Conservation (phyloP, 345 rosid genomes). For the Pseudoturritis turrita region DNA sequence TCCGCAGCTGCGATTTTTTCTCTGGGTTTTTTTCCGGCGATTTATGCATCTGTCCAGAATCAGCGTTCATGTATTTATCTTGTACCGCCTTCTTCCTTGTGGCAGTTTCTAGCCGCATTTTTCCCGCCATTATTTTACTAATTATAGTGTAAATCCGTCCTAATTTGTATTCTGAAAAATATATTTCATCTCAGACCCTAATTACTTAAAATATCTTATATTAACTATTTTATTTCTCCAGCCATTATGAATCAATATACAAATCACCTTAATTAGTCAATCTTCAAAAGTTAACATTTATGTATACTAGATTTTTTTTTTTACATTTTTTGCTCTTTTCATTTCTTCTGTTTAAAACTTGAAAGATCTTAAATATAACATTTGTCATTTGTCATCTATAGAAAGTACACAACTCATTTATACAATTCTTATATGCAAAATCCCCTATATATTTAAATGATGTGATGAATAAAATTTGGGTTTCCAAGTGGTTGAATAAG, state of each 20-base stretch:
- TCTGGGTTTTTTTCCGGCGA: neutral
- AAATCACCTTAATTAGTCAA: neutral
- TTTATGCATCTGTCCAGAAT: slow-evolving; percentile 7
- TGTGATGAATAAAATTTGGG: too few species aligned
- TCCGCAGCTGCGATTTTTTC: neutral
- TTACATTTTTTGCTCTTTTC: neutral
- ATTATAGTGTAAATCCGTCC: neutral
- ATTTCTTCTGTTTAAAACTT: neutral
- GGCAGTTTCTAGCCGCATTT: slow-evolving; percentile 23
- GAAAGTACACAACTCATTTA: neutral
- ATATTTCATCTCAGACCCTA: too few species aligned
- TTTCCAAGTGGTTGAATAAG: too few species aligned
- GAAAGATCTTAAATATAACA: neutral
- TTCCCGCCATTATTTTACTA: slow-evolving; percentile 14
- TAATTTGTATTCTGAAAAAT: neutral
- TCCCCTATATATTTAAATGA: neutral
- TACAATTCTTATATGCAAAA: neutral
- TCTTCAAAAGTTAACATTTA: neutral
- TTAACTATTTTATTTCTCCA: too few species aligned
- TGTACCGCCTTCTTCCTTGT: slow-evolving; percentile 10
- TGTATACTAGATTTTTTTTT: neutral
- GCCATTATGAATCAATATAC: neutral
- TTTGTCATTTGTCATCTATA: neutral
- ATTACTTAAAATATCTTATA: too few species aligned
- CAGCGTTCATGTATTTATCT: slow-evolving; percentile 5